Evolutionary conservation across 495 filamentous ascomycete species (phyloP).

Genomic region (Penicillium ucsense): DNA sequence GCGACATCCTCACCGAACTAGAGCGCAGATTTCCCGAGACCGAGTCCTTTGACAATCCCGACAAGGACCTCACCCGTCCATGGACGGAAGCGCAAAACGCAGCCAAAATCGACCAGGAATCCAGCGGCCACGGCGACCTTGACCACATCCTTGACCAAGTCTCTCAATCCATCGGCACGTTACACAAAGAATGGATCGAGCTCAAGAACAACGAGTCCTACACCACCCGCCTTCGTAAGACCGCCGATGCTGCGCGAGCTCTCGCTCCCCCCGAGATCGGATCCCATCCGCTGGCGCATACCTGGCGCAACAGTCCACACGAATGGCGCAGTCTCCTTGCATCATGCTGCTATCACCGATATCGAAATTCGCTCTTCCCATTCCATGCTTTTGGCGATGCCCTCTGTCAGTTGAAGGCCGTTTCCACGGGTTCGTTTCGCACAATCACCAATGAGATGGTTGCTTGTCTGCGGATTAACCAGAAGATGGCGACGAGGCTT

Average conservation of each 20-base stretch:
- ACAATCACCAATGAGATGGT: conserved; percentile 19
- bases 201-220: neutral
- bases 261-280: conserved; percentile 20
- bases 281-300: conserved; percentile 31
- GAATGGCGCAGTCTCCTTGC: conserved; percentile 47
- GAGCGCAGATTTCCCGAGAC: conserved; percentile 27
- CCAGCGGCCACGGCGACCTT: conserved; percentile 14
- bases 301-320: conserved; percentile 30
- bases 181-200: conserved; percentile 14
- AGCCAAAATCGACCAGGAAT: conserved; percentile 16
- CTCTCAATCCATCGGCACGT: conserved; percentile 3
- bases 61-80: conserved; percentile 40
- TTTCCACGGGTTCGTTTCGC: conserved; percentile 13
- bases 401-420: conserved; percentile 54
- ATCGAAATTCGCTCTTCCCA: conserved; percentile 34
- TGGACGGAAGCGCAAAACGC: conserved; percentile 26
- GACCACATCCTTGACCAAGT: conserved; percentile 14
- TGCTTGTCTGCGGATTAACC: conserved; percentile 24
- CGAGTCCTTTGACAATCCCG: conserved; percentile 16
- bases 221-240: conserved; percentile 14
- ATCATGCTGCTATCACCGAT: conserved; percentile 45
- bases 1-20: conserved; percentile 39
- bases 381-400: conserved; percentile 58
- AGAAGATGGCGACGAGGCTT: conserved; percentile 21
- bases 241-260: conserved; percentile 11